Evolutionary conservation across 805 yeast species (phyloP), one percentile per base, ranked within the genome.

Genomic region (Lachancea nothofagi): DNA sequence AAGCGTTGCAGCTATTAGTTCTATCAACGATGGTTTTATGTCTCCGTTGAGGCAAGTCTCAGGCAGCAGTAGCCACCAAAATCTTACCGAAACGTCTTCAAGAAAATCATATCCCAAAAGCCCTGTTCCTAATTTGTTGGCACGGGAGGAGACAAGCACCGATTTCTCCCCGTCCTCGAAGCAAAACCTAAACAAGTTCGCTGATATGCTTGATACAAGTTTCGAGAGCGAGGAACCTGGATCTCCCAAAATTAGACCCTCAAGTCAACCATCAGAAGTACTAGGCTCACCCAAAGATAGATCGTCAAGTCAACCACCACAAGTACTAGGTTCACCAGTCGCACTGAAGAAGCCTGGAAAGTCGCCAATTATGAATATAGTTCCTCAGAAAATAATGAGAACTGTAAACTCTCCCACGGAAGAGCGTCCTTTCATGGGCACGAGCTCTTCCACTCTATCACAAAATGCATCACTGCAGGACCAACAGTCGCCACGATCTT

Each of bases 1-100:
- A n/a, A n/a, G 15, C 5, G 15, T 28, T 28, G 19, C 14, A 28
- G 27, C 21, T 15, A 9, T 20, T 7, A 12, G 10, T 5, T 53
- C 59, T 4, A 55, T 58, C n/a, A 58, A 57, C 30, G 58, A 60
- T 38, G 57, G 55, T 33, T 42, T 60, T 6, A 61, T 53, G 40
- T 61, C 66, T 8, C 66, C 66, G 3, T 38, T 60, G 34, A 53
- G 48, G 26, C 43, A 46, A 20, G 41, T 19, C 27, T 45, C 29
- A 27, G 28, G 32, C n/a, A 22, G 32, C 14, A 41, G 12, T 30
- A 43, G 43, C 7, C 23, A 25, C 3, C 43, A 44, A 14, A 18
- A 20, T 24, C 24, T 26, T 10, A 25, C 23, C 13, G 42, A 30
- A 13, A 24, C 19, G 14, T 18, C 20, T 8, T 17, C 40, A 12